A percentile compares a stretch with the other conserved stretches of the same genome.
These are phyloP conservation scores for Verticillium isaacii DNA, from an alignment of 2,329 filamentous ascomycete genomes.

Conservation along the genomic window DNA sequence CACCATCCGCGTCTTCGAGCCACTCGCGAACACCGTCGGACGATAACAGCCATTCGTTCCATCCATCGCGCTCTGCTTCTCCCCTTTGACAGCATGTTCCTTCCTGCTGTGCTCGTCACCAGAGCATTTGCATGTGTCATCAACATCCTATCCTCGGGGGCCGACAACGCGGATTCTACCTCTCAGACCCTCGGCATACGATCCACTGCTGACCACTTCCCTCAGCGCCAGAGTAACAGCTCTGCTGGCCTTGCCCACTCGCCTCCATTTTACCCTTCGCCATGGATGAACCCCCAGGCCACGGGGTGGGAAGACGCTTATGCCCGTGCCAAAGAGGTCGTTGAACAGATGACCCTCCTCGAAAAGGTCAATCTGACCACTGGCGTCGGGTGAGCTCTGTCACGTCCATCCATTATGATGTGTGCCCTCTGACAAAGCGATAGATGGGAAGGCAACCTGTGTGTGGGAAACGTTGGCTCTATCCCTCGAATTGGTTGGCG, in stretches of 20 bases:
- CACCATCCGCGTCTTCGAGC: too few species aligned
- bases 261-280: conserved; percentile 73
- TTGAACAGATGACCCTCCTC: conserved; percentile 73
- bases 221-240: conserved; percentile 1
- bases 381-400: conserved; percentile 65
- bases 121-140: neutral
- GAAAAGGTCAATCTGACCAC: conserved; percentile 97
- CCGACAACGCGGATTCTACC: neutral
- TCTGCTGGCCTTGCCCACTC: conserved; percentile 30
- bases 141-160: neutral
- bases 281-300: conserved; percentile 75
- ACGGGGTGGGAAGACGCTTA: conserved; percentile 74
- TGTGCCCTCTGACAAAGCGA: conserved; percentile 18
- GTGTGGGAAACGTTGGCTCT: conserved; percentile 71
- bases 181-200: neutral
- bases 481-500: conserved; percentile 66
- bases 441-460: conserved; percentile 61
- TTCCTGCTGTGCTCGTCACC: neutral
- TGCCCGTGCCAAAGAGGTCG: conserved; percentile 69
- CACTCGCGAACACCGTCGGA: neutral
- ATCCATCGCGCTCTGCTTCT: neutral
- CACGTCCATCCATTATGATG: neutral
- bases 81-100: neutral
- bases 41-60: neutral
- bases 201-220: neutral